A percentile compares a stretch with the other conserved stretches of the same genome.
Evolutionary conservation across 2,329 filamentous ascomycete genomes (phyloP).

Genomic region (Colletotrichum chlorophyti): DNA sequence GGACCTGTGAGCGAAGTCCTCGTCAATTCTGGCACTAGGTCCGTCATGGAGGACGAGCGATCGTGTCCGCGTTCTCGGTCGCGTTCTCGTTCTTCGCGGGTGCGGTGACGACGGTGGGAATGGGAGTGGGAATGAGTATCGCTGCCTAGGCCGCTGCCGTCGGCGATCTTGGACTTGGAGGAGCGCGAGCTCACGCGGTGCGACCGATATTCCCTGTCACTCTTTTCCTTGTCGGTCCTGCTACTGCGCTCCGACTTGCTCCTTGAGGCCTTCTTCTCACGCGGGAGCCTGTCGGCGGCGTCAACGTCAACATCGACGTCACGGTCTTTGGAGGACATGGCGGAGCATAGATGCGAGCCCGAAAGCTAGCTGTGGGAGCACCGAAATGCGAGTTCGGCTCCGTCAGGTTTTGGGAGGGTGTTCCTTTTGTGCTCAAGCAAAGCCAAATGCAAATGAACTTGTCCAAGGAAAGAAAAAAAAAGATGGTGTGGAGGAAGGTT

Average conservation of each 20-base stretch:
- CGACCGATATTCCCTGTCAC: slow-evolving; percentile 31
- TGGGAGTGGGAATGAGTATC: slow-evolving; percentile 18
- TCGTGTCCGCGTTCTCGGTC: slow-evolving; percentile 39
- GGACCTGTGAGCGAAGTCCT: slow-evolving; percentile 37
- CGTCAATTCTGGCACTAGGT: slow-evolving; percentile 56
- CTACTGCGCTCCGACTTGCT: slow-evolving; percentile 24
- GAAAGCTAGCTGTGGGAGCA: slow-evolving; percentile 2
- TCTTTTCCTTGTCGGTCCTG: slow-evolving; percentile 33
- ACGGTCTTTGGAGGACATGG: slow-evolving; percentile 50
- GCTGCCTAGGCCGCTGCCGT: slow-evolving; percentile 27
- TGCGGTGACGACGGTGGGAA: slow-evolving; percentile 29
- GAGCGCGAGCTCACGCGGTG: slow-evolving; percentile 31
- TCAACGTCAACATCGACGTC: slow-evolving; percentile 45
- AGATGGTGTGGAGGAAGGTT: slow-evolving; percentile 6
- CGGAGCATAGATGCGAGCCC: slow-evolving; percentile 30
- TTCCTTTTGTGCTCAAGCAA: no score
- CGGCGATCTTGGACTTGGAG: slow-evolving; percentile 26
- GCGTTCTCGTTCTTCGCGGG: slow-evolving; percentile 29
- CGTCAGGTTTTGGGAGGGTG: no score
- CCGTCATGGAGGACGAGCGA: slow-evolving; percentile 48
- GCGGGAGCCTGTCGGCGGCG: slow-evolving; percentile 34
- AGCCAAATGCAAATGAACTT: background rate
- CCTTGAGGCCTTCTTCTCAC: slow-evolving; percentile 33
- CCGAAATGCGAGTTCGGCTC: background rate
- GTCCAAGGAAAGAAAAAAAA: no score